Evolutionary conservation across 495 filamentous ascomycete genomes (phyloP).

Genomic region (Penicillium arizonense): DNA sequence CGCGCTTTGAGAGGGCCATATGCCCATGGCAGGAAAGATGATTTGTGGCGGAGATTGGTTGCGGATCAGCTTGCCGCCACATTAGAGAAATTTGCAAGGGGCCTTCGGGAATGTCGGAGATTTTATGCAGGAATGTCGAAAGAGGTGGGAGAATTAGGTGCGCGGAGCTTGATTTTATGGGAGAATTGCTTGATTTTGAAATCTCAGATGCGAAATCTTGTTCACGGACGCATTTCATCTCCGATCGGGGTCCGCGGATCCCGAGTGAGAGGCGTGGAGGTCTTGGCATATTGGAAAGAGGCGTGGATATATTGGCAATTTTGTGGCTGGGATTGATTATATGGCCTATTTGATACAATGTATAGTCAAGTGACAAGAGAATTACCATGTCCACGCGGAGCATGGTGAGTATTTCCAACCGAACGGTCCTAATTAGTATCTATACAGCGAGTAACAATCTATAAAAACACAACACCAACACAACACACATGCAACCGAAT

Average conservation of each 20-base stretch:
- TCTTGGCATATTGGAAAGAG: not conserved
- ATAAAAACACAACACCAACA: not conserved
- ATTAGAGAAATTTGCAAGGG: not conserved
- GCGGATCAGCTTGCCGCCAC: slow-evolving; percentile 5
- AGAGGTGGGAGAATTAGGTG: not conserved
- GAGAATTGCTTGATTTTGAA: too few relatives aligned
- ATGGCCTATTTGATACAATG: not conserved
- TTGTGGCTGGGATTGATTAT: not conserved
- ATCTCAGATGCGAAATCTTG: too few relatives aligned
- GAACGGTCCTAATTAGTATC: slow-evolving; percentile 1
- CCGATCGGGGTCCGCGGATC: slow-evolving; percentile 21
- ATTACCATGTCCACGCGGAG: not conserved
- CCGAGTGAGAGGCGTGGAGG: not conserved
- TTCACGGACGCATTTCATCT: not conserved
- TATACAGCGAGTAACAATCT: not conserved
- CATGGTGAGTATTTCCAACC: not conserved
- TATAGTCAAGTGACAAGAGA: not conserved
- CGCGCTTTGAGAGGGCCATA: slow-evolving; percentile 9
- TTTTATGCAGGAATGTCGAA: not conserved
- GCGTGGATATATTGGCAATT: too few relatives aligned
- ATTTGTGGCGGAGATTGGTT: not conserved
- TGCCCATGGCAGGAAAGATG: not conserved
- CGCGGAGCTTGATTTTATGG: not conserved
- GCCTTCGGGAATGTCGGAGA: not conserved
- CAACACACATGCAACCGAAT: not conserved